Conservation (phyloP, 441 rosid species). For the Syzygium syzygioides region DNA sequence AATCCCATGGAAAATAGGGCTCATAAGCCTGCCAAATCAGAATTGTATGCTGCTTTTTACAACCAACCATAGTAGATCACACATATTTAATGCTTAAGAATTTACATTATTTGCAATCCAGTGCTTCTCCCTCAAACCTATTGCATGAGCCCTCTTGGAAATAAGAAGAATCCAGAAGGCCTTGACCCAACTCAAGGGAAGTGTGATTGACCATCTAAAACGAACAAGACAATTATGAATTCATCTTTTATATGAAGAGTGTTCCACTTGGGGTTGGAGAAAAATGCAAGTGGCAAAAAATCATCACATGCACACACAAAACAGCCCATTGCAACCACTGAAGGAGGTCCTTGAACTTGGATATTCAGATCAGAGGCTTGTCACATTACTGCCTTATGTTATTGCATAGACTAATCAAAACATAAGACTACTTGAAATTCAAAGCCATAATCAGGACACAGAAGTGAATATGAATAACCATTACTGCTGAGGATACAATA, state of each 20-base stretch:
- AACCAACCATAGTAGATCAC: background rate
- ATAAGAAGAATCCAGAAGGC: slow-evolving; percentile 68
- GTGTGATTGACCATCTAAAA: slow-evolving; percentile 18
- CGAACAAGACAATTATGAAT: background rate
- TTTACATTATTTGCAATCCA: slow-evolving; percentile 79
- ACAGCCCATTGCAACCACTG: background rate
- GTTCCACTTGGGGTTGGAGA: background rate
- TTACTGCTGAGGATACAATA: background rate
- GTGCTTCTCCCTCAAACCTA: slow-evolving; percentile 81
- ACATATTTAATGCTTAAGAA: background rate
- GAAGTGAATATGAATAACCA: background rate
- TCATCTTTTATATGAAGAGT: background rate
- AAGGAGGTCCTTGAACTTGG: background rate
- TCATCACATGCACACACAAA: background rate
- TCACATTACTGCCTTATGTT: background rate
- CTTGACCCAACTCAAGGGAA: slow-evolving; percentile 79
- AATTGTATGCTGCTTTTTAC: slow-evolving; percentile 10
- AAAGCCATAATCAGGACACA: background rate
- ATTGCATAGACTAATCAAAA: background rate
- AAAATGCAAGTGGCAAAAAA: background rate
- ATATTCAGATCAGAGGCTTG: background rate
- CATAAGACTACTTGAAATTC: background rate
- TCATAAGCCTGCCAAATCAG: slow-evolving; percentile 47
- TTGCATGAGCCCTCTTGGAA: slow-evolving; percentile 73
- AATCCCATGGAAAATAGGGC: slow-evolving; percentile 82